These are phyloP conservation scores for Aspergillus baeticus DNA, from an alignment of 495 filamentous ascomycete species.

Conservation along the genomic window DNA sequence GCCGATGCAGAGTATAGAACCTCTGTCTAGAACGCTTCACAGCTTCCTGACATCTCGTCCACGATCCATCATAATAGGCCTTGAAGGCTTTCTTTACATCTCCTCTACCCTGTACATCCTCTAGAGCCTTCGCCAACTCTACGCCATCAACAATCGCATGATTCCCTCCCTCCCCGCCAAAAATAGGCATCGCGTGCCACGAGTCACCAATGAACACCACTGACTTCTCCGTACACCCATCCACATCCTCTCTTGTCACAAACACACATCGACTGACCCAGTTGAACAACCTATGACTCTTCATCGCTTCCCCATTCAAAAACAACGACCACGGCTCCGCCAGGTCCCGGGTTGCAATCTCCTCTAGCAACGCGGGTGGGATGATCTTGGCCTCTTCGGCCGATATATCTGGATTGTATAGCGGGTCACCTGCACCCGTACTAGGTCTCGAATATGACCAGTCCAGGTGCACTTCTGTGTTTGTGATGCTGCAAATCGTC, in stretches of 20 bases:
- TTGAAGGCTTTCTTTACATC: neutral
- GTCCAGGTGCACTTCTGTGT: conserved; percentile 6
- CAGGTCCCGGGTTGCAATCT: neutral
- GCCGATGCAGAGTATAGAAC: conserved; percentile 10
- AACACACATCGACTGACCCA: conserved; percentile 37
- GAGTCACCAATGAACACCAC: conserved; percentile 39
- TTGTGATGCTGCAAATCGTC: conserved; percentile 11
- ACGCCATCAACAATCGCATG: conserved; percentile 16
- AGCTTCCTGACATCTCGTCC: conserved; percentile 6
- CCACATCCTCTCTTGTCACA: conserved; percentile 18
- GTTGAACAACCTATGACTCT: conserved; percentile 31
- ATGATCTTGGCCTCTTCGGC: conserved; percentile 2
- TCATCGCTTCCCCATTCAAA: conserved; percentile 29
- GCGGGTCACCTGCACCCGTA: neutral
- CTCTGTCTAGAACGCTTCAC: conserved; percentile 9
- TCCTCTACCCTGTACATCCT: neutral
- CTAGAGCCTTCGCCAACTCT: conserved; percentile 6
- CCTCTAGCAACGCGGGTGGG: neutral
- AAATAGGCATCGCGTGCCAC: conserved; percentile 37
- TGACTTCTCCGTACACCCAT: conserved; percentile 18
- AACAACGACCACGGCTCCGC: conserved; percentile 16
- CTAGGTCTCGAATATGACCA: conserved; percentile 37
- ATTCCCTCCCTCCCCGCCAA: conserved; percentile 41
- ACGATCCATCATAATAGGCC: conserved; percentile 2
- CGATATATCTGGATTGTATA: neutral